These are phyloP conservation scores for Oxyria digyna DNA, from an alignment of 148 eudicot species.

Conservation along the genomic window DNA sequence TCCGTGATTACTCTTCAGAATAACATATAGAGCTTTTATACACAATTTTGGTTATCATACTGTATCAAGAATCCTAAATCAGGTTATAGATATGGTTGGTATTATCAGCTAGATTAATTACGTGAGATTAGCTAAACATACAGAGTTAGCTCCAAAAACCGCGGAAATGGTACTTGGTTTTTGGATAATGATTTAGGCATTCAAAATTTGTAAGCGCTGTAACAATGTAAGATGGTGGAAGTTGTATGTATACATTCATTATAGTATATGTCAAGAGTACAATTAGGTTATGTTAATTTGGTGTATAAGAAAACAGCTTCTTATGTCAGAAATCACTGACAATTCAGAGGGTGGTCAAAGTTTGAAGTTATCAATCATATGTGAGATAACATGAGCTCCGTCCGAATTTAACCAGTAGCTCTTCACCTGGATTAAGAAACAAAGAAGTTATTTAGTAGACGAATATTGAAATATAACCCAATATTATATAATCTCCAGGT, in stretches of 20 bases:
- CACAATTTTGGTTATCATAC: not conserved
- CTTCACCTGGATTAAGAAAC: slow-evolving; percentile 44
- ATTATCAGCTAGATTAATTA: not conserved
- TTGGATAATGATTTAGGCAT: not conserved
- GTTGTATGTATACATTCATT: not conserved
- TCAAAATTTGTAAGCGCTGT: no score
- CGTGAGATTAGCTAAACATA: not conserved
- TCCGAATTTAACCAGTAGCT: slow-evolving; percentile 83
- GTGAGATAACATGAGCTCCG: slow-evolving; percentile 79
- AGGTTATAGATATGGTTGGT: no score
- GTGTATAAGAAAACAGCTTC: not conserved
- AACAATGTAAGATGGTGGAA: not conserved
- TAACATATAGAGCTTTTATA: no score
- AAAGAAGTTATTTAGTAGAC: not conserved
- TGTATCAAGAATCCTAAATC: no score
- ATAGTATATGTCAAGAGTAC: not conserved
- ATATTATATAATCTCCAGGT: not conserved
- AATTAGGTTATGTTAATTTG: not conserved
- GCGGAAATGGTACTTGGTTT: not conserved
- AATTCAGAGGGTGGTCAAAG: slow-evolving; percentile 22
- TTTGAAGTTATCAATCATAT: slow-evolving; percentile 76
- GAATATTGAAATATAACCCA: not conserved
- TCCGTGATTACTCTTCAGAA: slow-evolving; percentile 2
- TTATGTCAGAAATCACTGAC: not conserved
- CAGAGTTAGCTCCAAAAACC: not conserved